These are phyloP conservation scores for Galerina marginata DNA, from an alignment of 768 basidiomycete genomes.

Conservation along the genomic window DNA sequence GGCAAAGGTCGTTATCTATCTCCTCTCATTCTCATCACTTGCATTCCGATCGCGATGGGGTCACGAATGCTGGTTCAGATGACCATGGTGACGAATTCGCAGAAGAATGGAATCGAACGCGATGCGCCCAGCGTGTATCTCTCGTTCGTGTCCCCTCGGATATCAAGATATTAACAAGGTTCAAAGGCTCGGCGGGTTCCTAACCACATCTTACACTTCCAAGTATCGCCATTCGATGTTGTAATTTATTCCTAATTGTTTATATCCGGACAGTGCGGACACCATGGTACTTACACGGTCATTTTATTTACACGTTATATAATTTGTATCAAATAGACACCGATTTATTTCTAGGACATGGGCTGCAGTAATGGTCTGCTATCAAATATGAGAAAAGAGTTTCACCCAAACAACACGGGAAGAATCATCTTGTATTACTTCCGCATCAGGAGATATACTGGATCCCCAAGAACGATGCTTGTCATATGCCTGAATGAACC, in stretches of 20 bases:
- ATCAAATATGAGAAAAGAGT: too few species aligned
- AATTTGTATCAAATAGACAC: slow-evolving; percentile 14
- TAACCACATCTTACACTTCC: neutral
- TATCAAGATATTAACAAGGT: slow-evolving; percentile 40
- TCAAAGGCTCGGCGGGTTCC: slow-evolving; percentile 24
- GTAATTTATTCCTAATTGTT: slow-evolving; percentile 29
- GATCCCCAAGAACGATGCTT: slow-evolving; percentile 90
- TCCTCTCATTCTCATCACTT: slow-evolving; percentile 20
- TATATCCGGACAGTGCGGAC: slow-evolving; percentile 17
- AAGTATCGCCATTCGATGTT: neutral
- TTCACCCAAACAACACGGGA: too few species aligned
- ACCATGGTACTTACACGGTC: slow-evolving; percentile 3
- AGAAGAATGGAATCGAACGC: slow-evolving; percentile 89
- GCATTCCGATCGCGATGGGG: slow-evolving; percentile 7
- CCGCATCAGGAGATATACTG: slow-evolving; percentile 88
- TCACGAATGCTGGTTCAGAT: neutral
- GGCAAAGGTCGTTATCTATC: slow-evolving; percentile 17
- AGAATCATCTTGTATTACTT: slow-evolving; percentile 49
- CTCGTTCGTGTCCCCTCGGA: slow-evolving; percentile 74
- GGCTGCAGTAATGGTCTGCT: neutral
- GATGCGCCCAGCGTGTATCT: slow-evolving; percentile 84
- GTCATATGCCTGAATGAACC: slow-evolving; percentile 94
- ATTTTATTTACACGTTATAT: slow-evolving; percentile 10
- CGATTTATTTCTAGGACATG: neutral
- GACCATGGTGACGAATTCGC: slow-evolving; percentile 70